Percentiles rank a stretch among this genome's conserved stretches.
Conservation (phyloP, 2,329 filamentous ascomycete genomes). For the Colletotrichum cereale region DNA sequence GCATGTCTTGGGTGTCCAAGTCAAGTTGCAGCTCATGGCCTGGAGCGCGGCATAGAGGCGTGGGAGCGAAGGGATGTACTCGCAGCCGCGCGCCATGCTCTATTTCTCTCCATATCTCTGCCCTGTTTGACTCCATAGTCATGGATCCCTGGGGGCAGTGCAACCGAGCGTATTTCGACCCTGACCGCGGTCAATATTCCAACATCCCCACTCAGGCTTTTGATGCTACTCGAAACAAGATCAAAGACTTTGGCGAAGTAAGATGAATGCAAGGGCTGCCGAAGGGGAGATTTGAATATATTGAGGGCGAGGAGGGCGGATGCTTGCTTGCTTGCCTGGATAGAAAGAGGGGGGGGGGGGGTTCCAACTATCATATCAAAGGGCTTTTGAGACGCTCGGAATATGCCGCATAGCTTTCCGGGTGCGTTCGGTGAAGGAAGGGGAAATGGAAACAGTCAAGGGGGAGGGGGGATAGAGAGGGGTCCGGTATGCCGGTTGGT, state of each 20-base stretch:
- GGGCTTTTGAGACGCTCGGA: not conserved
- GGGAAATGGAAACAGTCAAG: not conserved
- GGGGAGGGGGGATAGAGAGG: not conserved
- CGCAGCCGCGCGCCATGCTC: too few relatives aligned
- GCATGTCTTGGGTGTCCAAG: not conserved
- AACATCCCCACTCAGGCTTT: not conserved
- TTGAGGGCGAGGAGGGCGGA: not conserved
- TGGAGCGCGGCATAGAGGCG: not conserved
- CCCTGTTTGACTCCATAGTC: too few relatives aligned
- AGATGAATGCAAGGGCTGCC: too few relatives aligned
- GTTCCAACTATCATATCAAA: not conserved
- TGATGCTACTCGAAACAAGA: conserved; percentile 28
- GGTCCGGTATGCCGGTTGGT: not conserved
- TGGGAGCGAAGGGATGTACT: not conserved
- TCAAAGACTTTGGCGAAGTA: not conserved
- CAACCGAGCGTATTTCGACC: not conserved
- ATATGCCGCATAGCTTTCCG: not conserved
- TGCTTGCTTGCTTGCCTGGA: not conserved
- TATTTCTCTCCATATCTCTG: too few relatives aligned
- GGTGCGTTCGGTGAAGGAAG: not conserved
- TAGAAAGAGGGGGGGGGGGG: not conserved
- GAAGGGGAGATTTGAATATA: too few relatives aligned
- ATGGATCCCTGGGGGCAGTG: not conserved
- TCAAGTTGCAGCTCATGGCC: not conserved
- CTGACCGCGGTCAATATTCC: not conserved